Percentiles rank a stretch among this genome's conserved stretches.
phyloP scores from a whole-genome alignment of 2,329 filamentous ascomycete species.

The Ophiostoma tasmaniense region DNA sequence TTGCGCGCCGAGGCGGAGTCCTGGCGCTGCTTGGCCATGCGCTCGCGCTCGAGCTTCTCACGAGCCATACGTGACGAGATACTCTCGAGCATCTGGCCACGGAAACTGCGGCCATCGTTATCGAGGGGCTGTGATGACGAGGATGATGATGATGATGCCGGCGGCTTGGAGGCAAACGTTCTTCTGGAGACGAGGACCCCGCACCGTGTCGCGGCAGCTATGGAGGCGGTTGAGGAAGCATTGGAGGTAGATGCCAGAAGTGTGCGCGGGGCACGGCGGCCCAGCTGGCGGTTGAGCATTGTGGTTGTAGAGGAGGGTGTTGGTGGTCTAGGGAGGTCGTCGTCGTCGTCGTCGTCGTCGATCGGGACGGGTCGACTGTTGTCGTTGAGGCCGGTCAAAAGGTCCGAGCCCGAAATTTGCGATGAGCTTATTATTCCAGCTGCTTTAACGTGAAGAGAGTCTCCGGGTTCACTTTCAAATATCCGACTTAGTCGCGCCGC shows the following conservation, averaged over 20 bases:
- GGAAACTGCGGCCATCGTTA: constrained; percentile 32
- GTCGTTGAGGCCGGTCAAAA: background rate
- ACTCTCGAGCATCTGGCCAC: constrained; percentile 47
- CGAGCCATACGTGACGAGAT: constrained; percentile 41
- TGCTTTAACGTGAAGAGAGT: background rate
- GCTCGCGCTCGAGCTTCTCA: constrained; percentile 40
- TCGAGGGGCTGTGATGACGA: background rate
- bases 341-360: background rate
- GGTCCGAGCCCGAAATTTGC: background rate
- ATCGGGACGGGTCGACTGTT: background rate
- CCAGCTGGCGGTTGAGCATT: constrained; percentile 13
- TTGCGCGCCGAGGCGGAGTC: constrained; percentile 33
- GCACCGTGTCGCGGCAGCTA: background rate
- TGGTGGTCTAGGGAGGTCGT: background rate
- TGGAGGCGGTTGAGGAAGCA: background rate
- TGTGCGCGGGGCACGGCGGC: constrained; percentile 11
- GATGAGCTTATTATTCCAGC: background rate
- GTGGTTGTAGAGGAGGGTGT: background rate
- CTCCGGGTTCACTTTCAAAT: background rate
- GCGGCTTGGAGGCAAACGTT: constrained; percentile 18
- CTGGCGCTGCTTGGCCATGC: constrained; percentile 33
- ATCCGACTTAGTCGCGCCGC: background rate
- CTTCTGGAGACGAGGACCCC: background rate
- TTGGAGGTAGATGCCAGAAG: background rate
- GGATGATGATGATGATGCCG: constrained; percentile 7